Base-by-base conservation (phyloP, 2,329 filamentous ascomycete genomes). In the Coleophoma eucalyptorum region DNA sequence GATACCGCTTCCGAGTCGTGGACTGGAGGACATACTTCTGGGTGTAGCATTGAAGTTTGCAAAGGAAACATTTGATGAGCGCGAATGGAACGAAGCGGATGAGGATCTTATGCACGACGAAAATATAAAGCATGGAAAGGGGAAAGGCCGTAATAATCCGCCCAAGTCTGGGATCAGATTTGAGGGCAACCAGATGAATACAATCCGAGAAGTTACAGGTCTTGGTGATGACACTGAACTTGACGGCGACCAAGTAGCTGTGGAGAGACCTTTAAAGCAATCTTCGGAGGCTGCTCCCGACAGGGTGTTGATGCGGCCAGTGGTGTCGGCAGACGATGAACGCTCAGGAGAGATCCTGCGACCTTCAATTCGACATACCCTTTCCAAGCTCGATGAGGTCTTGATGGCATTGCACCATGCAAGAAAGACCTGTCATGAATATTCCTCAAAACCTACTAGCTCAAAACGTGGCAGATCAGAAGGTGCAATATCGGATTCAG, bases 321-420 rank as follows among this genome's bases (percentile, higher is more conserved):
- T 77, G 2, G 68, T 89, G 5, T 78, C 87, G 7, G 78, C 82
- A 1, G 86, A 96, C 59, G 90, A 96, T 57, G 83, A 87, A 2
- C 65, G 75, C 44, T 88, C 89, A 0, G 73, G 78, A 52, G 65
- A 69, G 2, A 72, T 95, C 5, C 71, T 96, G 15, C 77, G 78
- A 0, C 89, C 90, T 0, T 77, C 81, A 0, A 77, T 88, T 11
- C 77, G 84, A n/a, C 85, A 89, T 57, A 78, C 92, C 15, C 73
- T 96, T 8, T 69, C 75, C 1, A 80, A 83, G 34, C 65, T 96
- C 1, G 90, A 97, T 59, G 67, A 73, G 5, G 76, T 93, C 1
- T 77, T 96, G 5, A 73, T 76, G 31, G 80, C 84, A 3, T 74
- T 97, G 13, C 89, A 92, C 63, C 81, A 84, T 52, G 76, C 81